Percentiles rank a stretch among this genome's conserved stretches.
These are phyloP conservation scores for Malania oleifera DNA, from an alignment of 164 flowering plant species.

Conservation along the genomic window DNA sequence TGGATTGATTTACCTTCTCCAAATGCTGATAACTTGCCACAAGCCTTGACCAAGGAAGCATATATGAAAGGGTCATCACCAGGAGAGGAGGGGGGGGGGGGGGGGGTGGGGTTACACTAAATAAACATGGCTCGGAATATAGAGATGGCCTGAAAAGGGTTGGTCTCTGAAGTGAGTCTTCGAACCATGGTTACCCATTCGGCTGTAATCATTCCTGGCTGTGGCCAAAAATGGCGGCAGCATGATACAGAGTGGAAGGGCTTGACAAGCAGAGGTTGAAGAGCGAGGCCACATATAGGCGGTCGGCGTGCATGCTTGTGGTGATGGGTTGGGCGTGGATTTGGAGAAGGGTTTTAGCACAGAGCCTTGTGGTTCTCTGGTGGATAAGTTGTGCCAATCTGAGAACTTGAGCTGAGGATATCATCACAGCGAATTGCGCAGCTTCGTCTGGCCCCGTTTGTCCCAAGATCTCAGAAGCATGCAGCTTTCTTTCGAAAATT, in stretches of 20 bases:
- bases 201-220: constrained; percentile 4
- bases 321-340: constrained; percentile 2
- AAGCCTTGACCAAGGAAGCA: constrained; percentile 29
- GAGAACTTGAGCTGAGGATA: neutral
- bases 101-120: neutral
- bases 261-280: constrained; percentile 7
- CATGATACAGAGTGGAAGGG: constrained; percentile 9
- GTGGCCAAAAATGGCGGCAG: constrained; percentile 5
- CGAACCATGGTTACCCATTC: constrained; percentile 14
- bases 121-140: constrained; percentile 17
- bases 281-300: constrained; percentile 7
- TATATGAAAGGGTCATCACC: constrained; percentile 21
- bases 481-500: too few species aligned
- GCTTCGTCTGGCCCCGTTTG: too few species aligned
- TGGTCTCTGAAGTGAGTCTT: constrained; percentile 12
- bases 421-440: too few species aligned
- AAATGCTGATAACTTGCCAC: constrained; percentile 15
- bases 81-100: too few species aligned
- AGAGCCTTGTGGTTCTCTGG: neutral
- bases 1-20: constrained; percentile 26
- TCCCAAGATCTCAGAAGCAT: too few species aligned
- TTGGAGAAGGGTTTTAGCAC: neutral
- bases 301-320: neutral
- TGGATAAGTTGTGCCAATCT: neutral
- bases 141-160: constrained; percentile 18